Base-by-base conservation (phyloP, 2,329 filamentous ascomycete genomes). In the Neoascochyta sp. region DNA sequence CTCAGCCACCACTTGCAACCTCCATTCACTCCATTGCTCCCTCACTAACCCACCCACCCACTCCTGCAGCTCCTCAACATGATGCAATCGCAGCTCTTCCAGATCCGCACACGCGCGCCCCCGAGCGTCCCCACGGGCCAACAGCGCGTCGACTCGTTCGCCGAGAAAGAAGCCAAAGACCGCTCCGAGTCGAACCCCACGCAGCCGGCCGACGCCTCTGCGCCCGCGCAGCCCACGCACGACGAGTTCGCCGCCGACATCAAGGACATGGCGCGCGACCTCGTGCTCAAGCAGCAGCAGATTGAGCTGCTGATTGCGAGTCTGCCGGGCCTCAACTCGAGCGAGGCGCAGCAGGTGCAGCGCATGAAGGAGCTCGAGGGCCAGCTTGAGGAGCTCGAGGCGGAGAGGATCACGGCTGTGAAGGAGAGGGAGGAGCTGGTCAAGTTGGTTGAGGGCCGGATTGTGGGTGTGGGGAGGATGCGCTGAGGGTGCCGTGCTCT, bases 221-320 rank as follows among this genome's bases (percentile, higher is more conserved):
- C 26, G 5, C 37, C 40, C 7, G 32, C 41, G 8, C 45, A 53
- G 6, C 34, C 36, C 32, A 41, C 29, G 0, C 36, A 44, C 31
- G 39, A 45, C 7, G 78, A 83, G 22, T 75, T 78, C 28, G 86
- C 75, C 32, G 74, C 75, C 3, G 77, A 81, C 25, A 75, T 87
- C 55, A 70, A 78, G 38, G 85, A 90, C 60, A 70, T 92, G 30
- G 83, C 84, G 20, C 75, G 77, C 40, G 86, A 90, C 56, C 69
- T 92, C 15, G 80, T 90, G 35, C 61, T 84, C 35, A 87, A 89
- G 53, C 82, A 88, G 50, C 84, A 89, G 65, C 83, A 90, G 65
- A 87, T 92, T 40, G 86, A 92, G 60, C 71, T 77, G 24, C 67
- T 92, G 26, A 84, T 90, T 35, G 82, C 80, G 10, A 76, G 74